These are phyloP conservation scores for Amniculicola lignicola DNA, from an alignment of 495 filamentous ascomycete species.

Conservation along the genomic window DNA sequence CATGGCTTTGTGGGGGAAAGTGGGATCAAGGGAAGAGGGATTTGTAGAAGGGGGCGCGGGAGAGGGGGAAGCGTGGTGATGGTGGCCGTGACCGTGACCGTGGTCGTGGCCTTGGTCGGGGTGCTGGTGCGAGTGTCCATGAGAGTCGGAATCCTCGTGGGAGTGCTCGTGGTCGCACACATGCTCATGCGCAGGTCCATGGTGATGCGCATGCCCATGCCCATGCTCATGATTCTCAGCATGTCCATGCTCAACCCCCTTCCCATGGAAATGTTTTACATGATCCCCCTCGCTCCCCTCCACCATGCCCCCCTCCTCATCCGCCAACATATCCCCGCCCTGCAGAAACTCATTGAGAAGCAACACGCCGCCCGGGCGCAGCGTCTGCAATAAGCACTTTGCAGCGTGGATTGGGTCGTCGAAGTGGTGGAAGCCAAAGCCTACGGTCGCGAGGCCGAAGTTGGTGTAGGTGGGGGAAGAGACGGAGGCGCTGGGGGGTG, in stretches of 20 bases:
- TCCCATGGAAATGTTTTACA: constrained; percentile 52
- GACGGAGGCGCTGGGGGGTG: constrained; percentile 42
- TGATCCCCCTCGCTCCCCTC: constrained; percentile 28
- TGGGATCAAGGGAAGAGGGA: neutral
- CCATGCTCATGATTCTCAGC: constrained; percentile 14
- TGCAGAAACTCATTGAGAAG: constrained; percentile 64
- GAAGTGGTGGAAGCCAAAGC: constrained; percentile 72
- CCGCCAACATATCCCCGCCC: constrained; percentile 35
- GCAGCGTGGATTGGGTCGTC: constrained; percentile 55
- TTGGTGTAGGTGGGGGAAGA: constrained; percentile 50
- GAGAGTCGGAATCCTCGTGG: neutral
- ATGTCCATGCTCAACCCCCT: constrained; percentile 35
- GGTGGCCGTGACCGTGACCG: constrained; percentile 1
- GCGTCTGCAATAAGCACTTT: constrained; percentile 53
- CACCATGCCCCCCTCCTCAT: constrained; percentile 38
- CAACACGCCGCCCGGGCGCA: constrained; percentile 61
- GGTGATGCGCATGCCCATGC: neutral
- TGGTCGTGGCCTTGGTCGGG: neutral
- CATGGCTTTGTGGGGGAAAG: neutral
- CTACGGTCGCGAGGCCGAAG: constrained; percentile 64
- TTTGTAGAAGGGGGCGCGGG: too few relatives aligned
- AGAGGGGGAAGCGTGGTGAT: too few relatives aligned
- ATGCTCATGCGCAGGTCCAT: constrained; percentile 15
- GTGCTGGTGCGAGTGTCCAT: neutral
- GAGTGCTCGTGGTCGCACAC: neutral